Conservation (phyloP, 2,329 filamentous ascomycete genomes). For the Aspergillus unguis region DNA sequence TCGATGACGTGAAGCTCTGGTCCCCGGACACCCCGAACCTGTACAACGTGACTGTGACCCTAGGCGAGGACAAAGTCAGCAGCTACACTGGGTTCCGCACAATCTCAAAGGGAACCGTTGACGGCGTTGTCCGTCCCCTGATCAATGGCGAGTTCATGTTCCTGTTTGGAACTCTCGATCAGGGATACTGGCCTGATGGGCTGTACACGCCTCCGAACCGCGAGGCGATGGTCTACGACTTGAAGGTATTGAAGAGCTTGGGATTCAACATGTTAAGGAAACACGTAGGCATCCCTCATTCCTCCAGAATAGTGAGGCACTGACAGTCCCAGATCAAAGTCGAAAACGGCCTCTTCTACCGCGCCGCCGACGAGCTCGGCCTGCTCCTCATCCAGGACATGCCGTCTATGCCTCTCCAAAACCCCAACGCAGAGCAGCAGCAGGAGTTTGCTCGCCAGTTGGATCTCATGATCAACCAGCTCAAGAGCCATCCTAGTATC, state of each 20-base stretch:
- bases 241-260: constrained; percentile 61
- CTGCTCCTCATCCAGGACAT: constrained; percentile 69
- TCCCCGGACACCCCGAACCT: constrained; percentile 60
- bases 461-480: constrained; percentile 59
- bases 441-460: constrained; percentile 64
- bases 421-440: constrained; percentile 51
- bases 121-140: constrained; percentile 59
- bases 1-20: constrained; percentile 60
- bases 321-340: constrained; percentile 56
- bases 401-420: constrained; percentile 52
- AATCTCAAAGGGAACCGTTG: constrained; percentile 54
- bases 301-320: background rate
- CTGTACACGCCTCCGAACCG: constrained; percentile 62
- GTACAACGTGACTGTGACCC: constrained; percentile 60
- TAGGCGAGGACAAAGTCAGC: constrained; percentile 52
- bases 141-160: constrained; percentile 69
- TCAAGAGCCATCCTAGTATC: constrained; percentile 63
- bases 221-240: constrained; percentile 66
- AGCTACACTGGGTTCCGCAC: constrained; percentile 71
- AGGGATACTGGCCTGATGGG: constrained; percentile 70
- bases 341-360: constrained; percentile 65
- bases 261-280: constrained; percentile 71
- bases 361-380: constrained; percentile 64
- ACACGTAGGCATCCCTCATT: constrained; percentile 49
- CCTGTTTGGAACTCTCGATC: constrained; percentile 65